These are phyloP conservation scores for Aspergillus fischeri DNA, from an alignment of 2,329 filamentous ascomycete species.

Conservation along the genomic window DNA sequence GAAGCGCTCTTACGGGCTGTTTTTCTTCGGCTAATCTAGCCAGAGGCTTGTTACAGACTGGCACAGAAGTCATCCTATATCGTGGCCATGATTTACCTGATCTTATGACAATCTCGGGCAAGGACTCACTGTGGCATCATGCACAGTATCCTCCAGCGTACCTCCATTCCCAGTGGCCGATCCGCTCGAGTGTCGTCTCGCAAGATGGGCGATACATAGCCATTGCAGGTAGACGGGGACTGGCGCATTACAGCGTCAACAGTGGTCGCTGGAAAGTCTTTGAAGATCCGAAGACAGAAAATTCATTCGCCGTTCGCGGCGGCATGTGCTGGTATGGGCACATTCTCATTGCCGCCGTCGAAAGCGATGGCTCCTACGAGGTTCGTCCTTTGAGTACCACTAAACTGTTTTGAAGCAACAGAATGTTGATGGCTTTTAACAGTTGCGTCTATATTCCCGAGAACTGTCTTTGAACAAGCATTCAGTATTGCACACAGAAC, in stretches of 20 bases:
- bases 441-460: conserved; percentile 85
- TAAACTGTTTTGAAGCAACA: neutral
- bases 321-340: conserved; percentile 99
- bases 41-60: conserved; percentile 82
- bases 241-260: conserved; percentile 92
- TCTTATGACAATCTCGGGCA: conserved; percentile 84
- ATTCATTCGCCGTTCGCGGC: conserved; percentile 85
- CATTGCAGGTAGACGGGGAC: conserved; percentile 84
- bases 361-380: conserved; percentile 75
- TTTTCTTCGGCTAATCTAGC: conserved; percentile 89
- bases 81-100: conserved; percentile 88
- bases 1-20: conserved; percentile 87
- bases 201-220: conserved; percentile 91
- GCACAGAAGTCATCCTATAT: conserved; percentile 85
- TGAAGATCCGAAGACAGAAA: conserved; percentile 72
- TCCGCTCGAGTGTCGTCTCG: conserved; percentile 80
- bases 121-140: conserved; percentile 92
- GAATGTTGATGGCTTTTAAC: conserved; percentile 16
- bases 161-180: conserved; percentile 88
- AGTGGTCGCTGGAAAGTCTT: conserved; percentile 97
- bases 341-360: conserved; percentile 88
- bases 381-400: conserved; percentile 29
- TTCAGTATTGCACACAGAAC: conserved; percentile 70
- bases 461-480: conserved; percentile 72
- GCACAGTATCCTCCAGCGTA: conserved; percentile 81